Evolutionary conservation across 495 filamentous ascomycete species (phyloP).

Genomic region (Hypoxylon rickii): DNA sequence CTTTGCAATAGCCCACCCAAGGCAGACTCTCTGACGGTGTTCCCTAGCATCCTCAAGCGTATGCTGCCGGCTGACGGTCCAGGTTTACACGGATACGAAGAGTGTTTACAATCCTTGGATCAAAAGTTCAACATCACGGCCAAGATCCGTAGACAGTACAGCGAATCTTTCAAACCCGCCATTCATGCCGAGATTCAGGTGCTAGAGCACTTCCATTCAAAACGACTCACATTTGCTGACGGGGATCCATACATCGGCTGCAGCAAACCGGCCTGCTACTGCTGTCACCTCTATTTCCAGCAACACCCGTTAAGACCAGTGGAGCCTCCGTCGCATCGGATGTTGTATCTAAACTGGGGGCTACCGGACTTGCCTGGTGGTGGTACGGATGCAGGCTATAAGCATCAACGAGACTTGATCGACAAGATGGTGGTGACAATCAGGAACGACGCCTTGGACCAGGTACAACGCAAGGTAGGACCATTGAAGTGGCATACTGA

Average conservation of each 20-base stretch:
- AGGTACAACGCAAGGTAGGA: slow-evolving; percentile 12
- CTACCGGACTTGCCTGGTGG: slow-evolving; percentile 12
- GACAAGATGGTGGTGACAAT: slow-evolving; percentile 22
- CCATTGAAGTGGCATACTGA: slow-evolving; percentile 19
- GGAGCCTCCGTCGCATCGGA: slow-evolving; percentile 37
- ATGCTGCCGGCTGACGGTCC: slow-evolving; percentile 9
- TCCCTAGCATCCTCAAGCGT: slow-evolving; percentile 16
- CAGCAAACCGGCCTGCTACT: slow-evolving; percentile 48
- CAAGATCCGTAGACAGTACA: slow-evolving; percentile 43
- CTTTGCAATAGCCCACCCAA: background rate
- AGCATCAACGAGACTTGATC: slow-evolving; percentile 4
- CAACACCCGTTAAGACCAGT: slow-evolving; percentile 25
- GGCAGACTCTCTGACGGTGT: slow-evolving; percentile 17
- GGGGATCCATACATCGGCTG: slow-evolving; percentile 42
- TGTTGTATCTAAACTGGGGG: slow-evolving; percentile 45
- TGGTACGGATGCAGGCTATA: slow-evolving; percentile 3
- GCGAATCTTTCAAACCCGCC: slow-evolving; percentile 23
- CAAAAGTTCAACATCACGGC: slow-evolving; percentile 9
- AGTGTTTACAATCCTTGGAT: slow-evolving; percentile 7
- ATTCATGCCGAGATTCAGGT: slow-evolving; percentile 45
- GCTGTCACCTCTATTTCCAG: slow-evolving; percentile 42
- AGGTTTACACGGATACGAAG: slow-evolving; percentile 2
- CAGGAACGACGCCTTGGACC: slow-evolving; percentile 19
- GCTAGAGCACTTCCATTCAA: slow-evolving; percentile 24
- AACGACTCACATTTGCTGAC: slow-evolving; percentile 33